These are phyloP conservation scores for Chenopodium suecicum DNA, from an alignment of 148 eudicot species.

Conservation along the genomic window DNA sequence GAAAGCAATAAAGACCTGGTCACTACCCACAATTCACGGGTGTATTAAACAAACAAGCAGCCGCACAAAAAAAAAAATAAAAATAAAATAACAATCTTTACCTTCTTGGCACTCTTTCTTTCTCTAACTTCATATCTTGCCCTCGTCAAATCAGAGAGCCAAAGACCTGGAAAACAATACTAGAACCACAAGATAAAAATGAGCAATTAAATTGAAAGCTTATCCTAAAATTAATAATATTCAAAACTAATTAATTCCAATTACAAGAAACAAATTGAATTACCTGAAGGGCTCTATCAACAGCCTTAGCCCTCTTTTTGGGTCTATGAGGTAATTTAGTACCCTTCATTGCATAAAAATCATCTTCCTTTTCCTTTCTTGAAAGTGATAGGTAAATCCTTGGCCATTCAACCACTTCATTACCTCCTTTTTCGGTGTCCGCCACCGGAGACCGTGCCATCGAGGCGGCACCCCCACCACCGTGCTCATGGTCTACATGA, in stretches of 20 bases:
- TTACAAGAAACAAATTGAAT: not conserved
- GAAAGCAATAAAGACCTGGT: not conserved
- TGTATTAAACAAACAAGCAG: not conserved
- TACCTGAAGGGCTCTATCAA: constrained; percentile 52
- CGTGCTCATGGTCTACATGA: constrained; percentile 8
- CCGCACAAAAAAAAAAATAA: not conserved
- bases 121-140: constrained; percentile 50
- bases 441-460: constrained; percentile 11
- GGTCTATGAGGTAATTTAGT: constrained; percentile 51
- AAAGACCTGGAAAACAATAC: constrained; percentile 52
- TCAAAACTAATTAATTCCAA: not conserved
- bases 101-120: constrained; percentile 49
- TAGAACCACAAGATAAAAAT: constrained; percentile 19
- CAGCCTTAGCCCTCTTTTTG: constrained; percentile 48
- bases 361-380: constrained; percentile 51
- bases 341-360: constrained; percentile 51
- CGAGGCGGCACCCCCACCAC: not conserved
- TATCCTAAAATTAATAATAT: not conserved
- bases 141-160: constrained; percentile 47
- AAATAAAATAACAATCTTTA: not conserved
- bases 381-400: constrained; percentile 42
- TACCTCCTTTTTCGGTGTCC: constrained; percentile 21
- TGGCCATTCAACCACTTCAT: constrained; percentile 43
- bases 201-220: not conserved
- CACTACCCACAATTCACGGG: constrained; percentile 6